phyloP scores from a whole-genome alignment of 148 eudicot species.

The Spergularia marina region DNA sequence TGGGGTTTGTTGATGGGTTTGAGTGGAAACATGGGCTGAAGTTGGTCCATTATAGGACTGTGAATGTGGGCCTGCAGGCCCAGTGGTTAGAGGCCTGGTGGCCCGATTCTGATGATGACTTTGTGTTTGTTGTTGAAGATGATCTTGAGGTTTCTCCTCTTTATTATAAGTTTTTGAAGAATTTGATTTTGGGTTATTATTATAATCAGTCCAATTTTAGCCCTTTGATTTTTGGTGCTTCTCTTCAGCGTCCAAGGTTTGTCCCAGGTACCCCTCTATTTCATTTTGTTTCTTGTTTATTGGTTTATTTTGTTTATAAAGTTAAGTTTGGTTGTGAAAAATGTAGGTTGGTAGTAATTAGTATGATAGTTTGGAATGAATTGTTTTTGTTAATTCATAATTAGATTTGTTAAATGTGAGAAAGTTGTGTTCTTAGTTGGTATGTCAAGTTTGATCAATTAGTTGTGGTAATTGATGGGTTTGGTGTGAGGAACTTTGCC shows the following conservation, averaged over 20 bases:
- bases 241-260: slow-evolving; percentile 93
- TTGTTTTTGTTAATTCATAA: slow-evolving; percentile 2
- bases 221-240: slow-evolving; percentile 76
- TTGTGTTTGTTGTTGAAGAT: slow-evolving; percentile 93
- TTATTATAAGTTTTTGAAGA: slow-evolving; percentile 65
- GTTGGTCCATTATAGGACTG: slow-evolving; percentile 73
- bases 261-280: slow-evolving; percentile 76
- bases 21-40: slow-evolving; percentile 61
- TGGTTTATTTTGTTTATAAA: background rate
- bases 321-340: background rate
- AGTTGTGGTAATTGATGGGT: background rate
- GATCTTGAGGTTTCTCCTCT: slow-evolving; percentile 82
- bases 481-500: too few species aligned
- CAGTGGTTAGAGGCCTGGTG: slow-evolving; percentile 99
- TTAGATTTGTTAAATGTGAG: background rate
- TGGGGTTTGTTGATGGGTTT: slow-evolving; percentile 73
- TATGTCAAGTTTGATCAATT: background rate
- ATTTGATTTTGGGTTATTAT: slow-evolving; percentile 57
- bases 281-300: background rate
- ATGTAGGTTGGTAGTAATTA: background rate
- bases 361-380: background rate
- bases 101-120: slow-evolving; percentile 77
- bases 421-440: background rate
- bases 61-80: slow-evolving; percentile 82
- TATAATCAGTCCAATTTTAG: slow-evolving; percentile 62